These are phyloP conservation scores for Arabidopsis suecica DNA, from an alignment of 345 rosid species.

Conservation along the genomic window DNA sequence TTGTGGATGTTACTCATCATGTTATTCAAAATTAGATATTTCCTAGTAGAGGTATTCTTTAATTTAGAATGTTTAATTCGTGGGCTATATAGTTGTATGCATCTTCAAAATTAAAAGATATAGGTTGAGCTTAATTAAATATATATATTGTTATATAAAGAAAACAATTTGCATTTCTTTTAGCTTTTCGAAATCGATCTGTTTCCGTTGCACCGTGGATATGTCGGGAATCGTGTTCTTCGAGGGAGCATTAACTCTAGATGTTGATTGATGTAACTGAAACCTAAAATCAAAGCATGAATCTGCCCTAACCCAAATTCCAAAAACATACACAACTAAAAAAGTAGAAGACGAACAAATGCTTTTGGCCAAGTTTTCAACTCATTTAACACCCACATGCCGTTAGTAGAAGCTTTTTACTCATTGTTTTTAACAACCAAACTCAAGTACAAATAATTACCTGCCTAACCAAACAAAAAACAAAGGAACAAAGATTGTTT, in stretches of 20 bases:
- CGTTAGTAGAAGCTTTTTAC: not conserved
- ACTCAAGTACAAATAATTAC: not conserved
- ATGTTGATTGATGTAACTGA: constrained; percentile 44
- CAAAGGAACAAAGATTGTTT: not conserved
- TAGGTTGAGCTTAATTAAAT: constrained; percentile 15
- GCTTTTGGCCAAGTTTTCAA: constrained; percentile 21
- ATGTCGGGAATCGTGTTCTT: constrained; percentile 40
- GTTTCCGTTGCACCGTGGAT: constrained; percentile 23
- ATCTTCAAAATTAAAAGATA: constrained; percentile 8
- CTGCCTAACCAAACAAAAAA: not conserved
- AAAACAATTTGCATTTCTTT: constrained; percentile 6
- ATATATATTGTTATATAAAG: not conserved
- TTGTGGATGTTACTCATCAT: constrained; percentile 8
- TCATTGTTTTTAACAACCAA: not conserved
- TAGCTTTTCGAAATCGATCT: constrained; percentile 19
- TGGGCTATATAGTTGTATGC: constrained; percentile 6
- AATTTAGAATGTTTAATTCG: not conserved
- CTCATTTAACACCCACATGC: constrained; percentile 22
- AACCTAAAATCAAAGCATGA: constrained; percentile 40
- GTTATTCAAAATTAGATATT: constrained; percentile 2
- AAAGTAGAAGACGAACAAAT: constrained; percentile 26
- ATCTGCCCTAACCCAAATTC: constrained; percentile 30
- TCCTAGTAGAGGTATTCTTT: constrained; percentile 16
- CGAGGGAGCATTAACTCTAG: constrained; percentile 37
- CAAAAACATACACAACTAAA: not conserved